phyloP scores from a whole-genome alignment of 306 rosid species.

The Vicia faba region DNA sequence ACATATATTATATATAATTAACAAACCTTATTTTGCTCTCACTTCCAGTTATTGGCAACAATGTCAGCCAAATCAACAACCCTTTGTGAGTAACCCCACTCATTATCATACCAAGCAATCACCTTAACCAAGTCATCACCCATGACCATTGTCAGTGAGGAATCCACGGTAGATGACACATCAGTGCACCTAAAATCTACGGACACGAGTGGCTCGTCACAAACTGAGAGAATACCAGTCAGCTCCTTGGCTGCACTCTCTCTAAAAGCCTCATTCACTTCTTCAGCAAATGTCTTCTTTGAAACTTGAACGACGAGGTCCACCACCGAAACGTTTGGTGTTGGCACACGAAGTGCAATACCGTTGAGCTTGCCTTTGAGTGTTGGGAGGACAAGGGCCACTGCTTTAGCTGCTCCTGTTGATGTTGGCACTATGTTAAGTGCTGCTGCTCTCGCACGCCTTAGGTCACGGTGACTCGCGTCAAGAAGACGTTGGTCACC shows the following conservation, averaged over 20 bases:
- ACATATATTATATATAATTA: conserved; percentile 10
- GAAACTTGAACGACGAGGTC: conserved; percentile 95
- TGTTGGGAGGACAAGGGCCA: conserved; percentile 87
- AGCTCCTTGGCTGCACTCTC: conserved; percentile 86
- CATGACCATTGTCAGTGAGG: conserved; percentile 97
- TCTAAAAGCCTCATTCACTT: conserved; percentile 90
- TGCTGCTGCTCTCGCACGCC: conserved; percentile 96
- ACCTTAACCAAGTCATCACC: conserved; percentile 98
- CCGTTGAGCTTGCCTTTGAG: conserved; percentile 94
- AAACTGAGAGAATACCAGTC: conserved; percentile 73
- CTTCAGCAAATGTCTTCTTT: conserved; percentile 93
- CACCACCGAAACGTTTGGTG: conserved; percentile 94
- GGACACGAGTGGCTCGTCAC: conserved; percentile 96
- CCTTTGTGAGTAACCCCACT: conserved; percentile 99
- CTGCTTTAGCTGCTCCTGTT: conserved; percentile 99
- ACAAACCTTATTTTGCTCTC: conserved; percentile 35
- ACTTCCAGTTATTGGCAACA: conserved; percentile 94
- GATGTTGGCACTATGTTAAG: conserved; percentile 97
- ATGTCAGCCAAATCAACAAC: conserved; percentile 97
- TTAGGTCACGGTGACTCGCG: conserved; percentile 97
- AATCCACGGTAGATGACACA: conserved; percentile 93
- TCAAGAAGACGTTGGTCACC: conserved; percentile 99
- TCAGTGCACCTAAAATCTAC: conserved; percentile 93
- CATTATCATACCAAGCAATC: conserved; percentile 98
- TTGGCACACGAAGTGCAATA: conserved; percentile 94